Percentiles rank a stretch among this genome's conserved stretches.
phyloP scores from a whole-genome alignment of 192 early-diverging fungal species.

The Phlyctochytrium planicorne region DNA sequence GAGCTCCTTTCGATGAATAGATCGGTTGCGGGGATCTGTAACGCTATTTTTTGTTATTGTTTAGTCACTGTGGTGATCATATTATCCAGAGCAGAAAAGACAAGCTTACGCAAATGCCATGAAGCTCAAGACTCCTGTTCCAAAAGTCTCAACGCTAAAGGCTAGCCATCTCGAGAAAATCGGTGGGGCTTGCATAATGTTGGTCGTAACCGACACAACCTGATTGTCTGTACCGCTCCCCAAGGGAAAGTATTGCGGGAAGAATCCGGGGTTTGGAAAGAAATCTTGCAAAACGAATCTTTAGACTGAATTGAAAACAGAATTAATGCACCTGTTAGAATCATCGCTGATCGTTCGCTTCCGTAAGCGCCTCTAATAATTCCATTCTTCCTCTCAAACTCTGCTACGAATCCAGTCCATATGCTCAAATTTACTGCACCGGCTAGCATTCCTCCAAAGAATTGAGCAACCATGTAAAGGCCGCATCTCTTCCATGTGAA shows the following conservation, averaged over 20 bases:
- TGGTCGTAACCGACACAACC: background rate
- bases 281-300: background rate
- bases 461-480: constrained; percentile 26
- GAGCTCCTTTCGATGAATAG: constrained; percentile 13
- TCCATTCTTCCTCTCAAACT: constrained; percentile 23
- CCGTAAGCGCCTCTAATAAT: constrained; percentile 19
- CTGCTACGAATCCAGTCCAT: constrained; percentile 12
- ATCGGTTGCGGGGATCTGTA: constrained; percentile 14
- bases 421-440: constrained; percentile 27
- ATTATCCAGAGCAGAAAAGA: no score
- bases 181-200: background rate
- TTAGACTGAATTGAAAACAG: no score
- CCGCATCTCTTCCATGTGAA: background rate
- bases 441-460: constrained; percentile 30
- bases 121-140: constrained; percentile 21
- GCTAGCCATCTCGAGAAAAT: constrained; percentile 2
- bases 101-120: constrained; percentile 7
- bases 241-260: background rate
- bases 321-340: constrained; percentile 7
- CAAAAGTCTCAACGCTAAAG: constrained; percentile 19
- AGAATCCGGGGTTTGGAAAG: background rate
- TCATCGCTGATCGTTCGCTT: constrained; percentile 27
- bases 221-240: background rate
- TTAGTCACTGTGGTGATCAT: no score
- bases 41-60: background rate